Evolutionary conservation across 257 asterid genomes (phyloP).

Genomic region (Jaltomata sinuosa): DNA sequence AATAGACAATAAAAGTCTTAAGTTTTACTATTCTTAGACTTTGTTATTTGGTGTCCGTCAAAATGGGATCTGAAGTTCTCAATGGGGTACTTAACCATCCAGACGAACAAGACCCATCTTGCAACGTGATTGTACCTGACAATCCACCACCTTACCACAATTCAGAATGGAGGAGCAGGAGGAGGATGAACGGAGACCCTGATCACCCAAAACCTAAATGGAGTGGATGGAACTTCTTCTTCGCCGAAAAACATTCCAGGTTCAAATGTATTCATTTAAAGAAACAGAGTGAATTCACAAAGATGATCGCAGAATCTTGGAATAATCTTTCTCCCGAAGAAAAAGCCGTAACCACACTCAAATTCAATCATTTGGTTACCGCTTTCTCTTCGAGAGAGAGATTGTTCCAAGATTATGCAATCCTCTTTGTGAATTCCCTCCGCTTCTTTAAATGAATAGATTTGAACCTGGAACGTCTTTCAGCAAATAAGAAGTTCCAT

Average conservation of each 20-base stretch:
- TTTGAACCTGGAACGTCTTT: neutral
- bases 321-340: conserved; percentile 45
- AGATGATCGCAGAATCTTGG: conserved; percentile 74
- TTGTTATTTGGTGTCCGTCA: conserved; percentile 62
- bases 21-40: too few relatives aligned
- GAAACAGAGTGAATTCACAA: conserved; percentile 59
- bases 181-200: conserved; percentile 34
- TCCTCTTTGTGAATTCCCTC: neutral
- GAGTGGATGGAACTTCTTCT: conserved; percentile 77
- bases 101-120: neutral
- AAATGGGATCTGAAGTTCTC: conserved; percentile 45
- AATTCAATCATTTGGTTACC: neutral
- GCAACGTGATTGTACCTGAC: conserved; percentile 30
- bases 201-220: conserved; percentile 58
- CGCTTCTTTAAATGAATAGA: neutral
- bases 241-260: conserved; percentile 44
- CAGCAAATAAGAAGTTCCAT: too few relatives aligned
- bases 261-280: conserved; percentile 43
- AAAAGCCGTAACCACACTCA: conserved; percentile 24
- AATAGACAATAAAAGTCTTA: too few relatives aligned
- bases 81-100: conserved; percentile 78
- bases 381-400: neutral
- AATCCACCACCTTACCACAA: too few relatives aligned
- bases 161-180: conserved; percentile 15
- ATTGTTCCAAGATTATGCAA: neutral